Evolutionary conservation across 73 alveolate species (phyloP).

Genomic region (Tetrahymena thermophila): DNA sequence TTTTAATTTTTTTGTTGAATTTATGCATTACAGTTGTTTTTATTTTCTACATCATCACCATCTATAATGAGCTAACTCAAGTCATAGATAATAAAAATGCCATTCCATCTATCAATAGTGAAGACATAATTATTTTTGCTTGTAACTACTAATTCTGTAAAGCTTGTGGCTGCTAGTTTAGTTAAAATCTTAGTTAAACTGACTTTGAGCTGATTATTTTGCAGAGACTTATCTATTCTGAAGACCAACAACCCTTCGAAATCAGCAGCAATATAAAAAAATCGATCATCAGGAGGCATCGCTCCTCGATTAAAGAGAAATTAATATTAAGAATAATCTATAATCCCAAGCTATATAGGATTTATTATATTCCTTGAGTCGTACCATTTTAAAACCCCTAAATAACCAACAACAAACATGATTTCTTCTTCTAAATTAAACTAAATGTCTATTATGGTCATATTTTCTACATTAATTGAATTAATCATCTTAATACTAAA

Average conservation of each 20-base stretch:
- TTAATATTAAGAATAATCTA: neutral
- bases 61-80: neutral
- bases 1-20: neutral
- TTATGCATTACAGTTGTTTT: neutral
- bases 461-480: neutral
- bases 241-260: neutral
- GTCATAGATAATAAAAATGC: neutral
- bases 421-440: neutral
- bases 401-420: neutral
- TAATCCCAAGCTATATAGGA: neutral
- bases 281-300: neutral
- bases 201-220: neutral
- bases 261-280: neutral
- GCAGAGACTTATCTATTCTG: neutral
- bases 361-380: neutral
- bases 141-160: neutral
- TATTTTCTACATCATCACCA: neutral
- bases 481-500: neutral
- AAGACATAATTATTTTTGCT: neutral
- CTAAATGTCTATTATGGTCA: neutral
- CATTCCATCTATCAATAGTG: neutral
- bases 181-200: neutral
- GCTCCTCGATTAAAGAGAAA: neutral
- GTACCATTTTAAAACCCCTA: neutral
- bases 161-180: neutral